A percentile compares a stretch with the other conserved stretches of the same genome.
Conservation (phyloP, 805 yeast genomes). For the Candida dajiaensis region DNA sequence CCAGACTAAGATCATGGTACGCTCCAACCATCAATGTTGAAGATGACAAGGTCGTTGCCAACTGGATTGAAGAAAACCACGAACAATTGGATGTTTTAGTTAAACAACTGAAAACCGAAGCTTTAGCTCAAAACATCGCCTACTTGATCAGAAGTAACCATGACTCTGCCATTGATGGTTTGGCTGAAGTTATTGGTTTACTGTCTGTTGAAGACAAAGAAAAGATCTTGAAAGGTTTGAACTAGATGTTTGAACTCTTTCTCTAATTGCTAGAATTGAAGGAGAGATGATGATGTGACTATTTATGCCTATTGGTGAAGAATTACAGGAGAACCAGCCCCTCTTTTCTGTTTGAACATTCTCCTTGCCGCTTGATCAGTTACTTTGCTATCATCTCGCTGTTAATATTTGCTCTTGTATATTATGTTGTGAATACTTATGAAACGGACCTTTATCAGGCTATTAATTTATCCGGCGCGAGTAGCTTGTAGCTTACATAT, state of each 20-base stretch:
- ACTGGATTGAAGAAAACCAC: conserved; percentile 81
- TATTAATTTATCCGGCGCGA: background rate
- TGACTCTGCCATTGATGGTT: conserved; percentile 47
- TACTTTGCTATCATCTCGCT: background rate
- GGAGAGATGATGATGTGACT: background rate
- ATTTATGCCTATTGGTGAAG: background rate
- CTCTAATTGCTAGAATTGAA: background rate
- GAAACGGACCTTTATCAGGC: background rate
- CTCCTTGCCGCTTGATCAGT: background rate
- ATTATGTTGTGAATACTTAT: background rate
- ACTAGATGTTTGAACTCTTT: conserved; percentile 10
- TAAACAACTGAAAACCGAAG: conserved; percentile 60
- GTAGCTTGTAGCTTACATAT: no score
- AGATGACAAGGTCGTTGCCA: conserved; percentile 72
- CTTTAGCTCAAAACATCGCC: conserved; percentile 59
- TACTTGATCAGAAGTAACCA: conserved; percentile 51
- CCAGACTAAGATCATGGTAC: conserved; percentile 85
- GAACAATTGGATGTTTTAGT: conserved; percentile 52
- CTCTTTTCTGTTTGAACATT: background rate
- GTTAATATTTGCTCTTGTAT: background rate
- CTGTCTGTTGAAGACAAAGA: conserved; percentile 50
- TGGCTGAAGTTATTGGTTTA: conserved; percentile 47
- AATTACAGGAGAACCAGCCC: background rate
- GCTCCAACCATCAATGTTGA: conserved; percentile 63
- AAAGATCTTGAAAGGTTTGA: conserved; percentile 31